Evolutionary conservation across 2,329 filamentous ascomycete genomes (phyloP).

Genomic region (Diaporthe sp.): DNA sequence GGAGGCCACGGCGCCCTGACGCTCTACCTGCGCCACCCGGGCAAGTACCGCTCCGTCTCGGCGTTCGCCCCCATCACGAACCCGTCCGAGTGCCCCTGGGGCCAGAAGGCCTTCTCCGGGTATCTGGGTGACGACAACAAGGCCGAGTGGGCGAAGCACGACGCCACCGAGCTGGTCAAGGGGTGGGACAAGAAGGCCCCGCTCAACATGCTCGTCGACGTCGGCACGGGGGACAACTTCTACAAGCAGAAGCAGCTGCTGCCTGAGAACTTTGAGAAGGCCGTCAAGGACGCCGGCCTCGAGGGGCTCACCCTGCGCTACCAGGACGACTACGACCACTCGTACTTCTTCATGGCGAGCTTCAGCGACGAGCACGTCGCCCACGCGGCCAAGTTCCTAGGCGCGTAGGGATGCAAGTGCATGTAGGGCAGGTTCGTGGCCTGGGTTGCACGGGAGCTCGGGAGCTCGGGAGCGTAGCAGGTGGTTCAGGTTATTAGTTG

Average conservation of each 20-base stretch:
- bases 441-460: not conserved
- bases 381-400: conserved; percentile 88
- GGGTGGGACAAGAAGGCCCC: conserved; percentile 72
- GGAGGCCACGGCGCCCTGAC: conserved; percentile 96
- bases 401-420: conserved; percentile 40
- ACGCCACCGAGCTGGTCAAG: conserved; percentile 90
- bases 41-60: conserved; percentile 87
- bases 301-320: conserved; percentile 81
- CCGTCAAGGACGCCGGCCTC: conserved; percentile 80
- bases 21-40: conserved; percentile 90
- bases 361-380: conserved; percentile 93
- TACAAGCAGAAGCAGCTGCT: conserved; percentile 94
- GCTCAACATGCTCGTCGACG: conserved; percentile 86
- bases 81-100: conserved; percentile 89
- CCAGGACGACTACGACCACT: conserved; percentile 95
- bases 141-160: conserved; percentile 86
- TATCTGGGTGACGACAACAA: conserved; percentile 82
- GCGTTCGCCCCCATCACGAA: conserved; percentile 94
- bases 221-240: conserved; percentile 95
- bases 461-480: not conserved
- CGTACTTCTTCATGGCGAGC: conserved; percentile 94
- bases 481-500: not conserved
- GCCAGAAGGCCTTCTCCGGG: conserved; percentile 91
- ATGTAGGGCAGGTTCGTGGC: not conserved
- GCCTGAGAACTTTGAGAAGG: conserved; percentile 90